A percentile compares a stretch with the other conserved stretches of the same genome.
Evolutionary conservation across 768 basidiomycete genomes (phyloP).

Genomic region (Leccinum uliginosum): DNA sequence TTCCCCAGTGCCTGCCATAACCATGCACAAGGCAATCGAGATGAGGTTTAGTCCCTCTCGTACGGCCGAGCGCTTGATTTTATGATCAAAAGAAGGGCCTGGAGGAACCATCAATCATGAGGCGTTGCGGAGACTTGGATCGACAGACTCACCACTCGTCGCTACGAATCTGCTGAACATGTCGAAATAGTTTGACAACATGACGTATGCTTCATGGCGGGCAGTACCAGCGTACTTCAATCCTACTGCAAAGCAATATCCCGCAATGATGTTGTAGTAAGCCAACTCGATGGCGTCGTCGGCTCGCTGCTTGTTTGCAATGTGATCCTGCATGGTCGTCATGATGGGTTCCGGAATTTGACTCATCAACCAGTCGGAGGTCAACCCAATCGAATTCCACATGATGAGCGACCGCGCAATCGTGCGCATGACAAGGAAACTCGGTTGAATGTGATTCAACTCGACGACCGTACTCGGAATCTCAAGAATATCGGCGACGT

Average conservation of each 20-base stretch:
- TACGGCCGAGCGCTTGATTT: slow-evolving; percentile 82
- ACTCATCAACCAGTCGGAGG: slow-evolving; percentile 62
- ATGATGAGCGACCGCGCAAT: slow-evolving; percentile 76
- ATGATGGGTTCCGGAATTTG: slow-evolving; percentile 71
- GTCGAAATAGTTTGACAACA: slow-evolving; percentile 81
- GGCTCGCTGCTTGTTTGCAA: slow-evolving; percentile 41
- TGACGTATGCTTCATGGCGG: slow-evolving; percentile 78
- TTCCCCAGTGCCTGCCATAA: slow-evolving; percentile 98
- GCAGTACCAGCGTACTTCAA: slow-evolving; percentile 95
- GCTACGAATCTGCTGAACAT: slow-evolving; percentile 68
- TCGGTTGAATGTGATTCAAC: slow-evolving; percentile 84
- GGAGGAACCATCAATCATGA: slow-evolving; percentile 7
- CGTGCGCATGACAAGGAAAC: slow-evolving; percentile 78
- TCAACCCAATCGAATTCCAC: slow-evolving; percentile 77
- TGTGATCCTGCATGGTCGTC: slow-evolving; percentile 51
- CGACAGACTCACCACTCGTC: slow-evolving; percentile 50
- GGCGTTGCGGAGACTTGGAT: not conserved
- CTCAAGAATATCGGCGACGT: slow-evolving; percentile 80
- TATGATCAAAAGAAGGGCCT: slow-evolving; percentile 82
- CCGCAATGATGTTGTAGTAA: slow-evolving; percentile 87
- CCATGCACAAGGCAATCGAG: slow-evolving; percentile 80
- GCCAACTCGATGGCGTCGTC: slow-evolving; percentile 82
- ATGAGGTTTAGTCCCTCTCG: slow-evolving; percentile 87
- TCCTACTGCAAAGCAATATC: slow-evolving; percentile 86
- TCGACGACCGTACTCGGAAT: slow-evolving; percentile 78